Evolutionary conservation across 768 basidiomycete species (phyloP), one percentile per base, ranked within the genome.

Genomic region (Mycena maculata): DNA sequence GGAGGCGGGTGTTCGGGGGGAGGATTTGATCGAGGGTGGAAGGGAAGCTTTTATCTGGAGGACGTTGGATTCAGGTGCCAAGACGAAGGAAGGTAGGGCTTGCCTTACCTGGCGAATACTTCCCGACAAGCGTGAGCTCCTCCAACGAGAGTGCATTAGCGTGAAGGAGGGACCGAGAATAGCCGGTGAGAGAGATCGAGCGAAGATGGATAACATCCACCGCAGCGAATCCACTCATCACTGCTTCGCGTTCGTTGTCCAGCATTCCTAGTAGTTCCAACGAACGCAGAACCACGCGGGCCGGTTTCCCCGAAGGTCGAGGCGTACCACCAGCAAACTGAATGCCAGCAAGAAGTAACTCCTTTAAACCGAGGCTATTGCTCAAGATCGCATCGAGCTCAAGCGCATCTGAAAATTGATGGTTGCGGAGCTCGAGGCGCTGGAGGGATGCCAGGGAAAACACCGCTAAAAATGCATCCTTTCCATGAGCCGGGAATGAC

Each of bases 371-470:
- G 10, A 31, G 5, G 36, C 59, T 41, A 4, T 27, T 50, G 27
- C 33, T 39, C 38, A 60, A 50, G 23, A 50, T 39, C 25, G 49
- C 11, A 16, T 41, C 20, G 7, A 61, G 28, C 5, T 30, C 49
- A 9, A 15, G 28, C 38, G 39, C 25, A 15, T 42, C 16, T 16
- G 20, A 8, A 22, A 61, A 61, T 15, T 18, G 10, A 22, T 30
- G 60, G 12, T 42, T 7, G 22, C 49, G 60, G 7, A 52, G 38
- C 28, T 30, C 27, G n/a, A 61, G 60, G 16, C 38, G 27, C 5
- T 39, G 50, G 27, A 61, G 60, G 28, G 50, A 52, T 6, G 38
- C 18, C 0, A 25, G 39, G n/a, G 60, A 52, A 38, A 61, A 44
- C 13, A 12, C 60, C 16, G 27, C 27, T 7, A 42, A 9, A 20